These are phyloP conservation scores for Dothideomycetidae sp. DNA, from an alignment of 2,329 filamentous ascomycete species.

Conservation along the genomic window DNA sequence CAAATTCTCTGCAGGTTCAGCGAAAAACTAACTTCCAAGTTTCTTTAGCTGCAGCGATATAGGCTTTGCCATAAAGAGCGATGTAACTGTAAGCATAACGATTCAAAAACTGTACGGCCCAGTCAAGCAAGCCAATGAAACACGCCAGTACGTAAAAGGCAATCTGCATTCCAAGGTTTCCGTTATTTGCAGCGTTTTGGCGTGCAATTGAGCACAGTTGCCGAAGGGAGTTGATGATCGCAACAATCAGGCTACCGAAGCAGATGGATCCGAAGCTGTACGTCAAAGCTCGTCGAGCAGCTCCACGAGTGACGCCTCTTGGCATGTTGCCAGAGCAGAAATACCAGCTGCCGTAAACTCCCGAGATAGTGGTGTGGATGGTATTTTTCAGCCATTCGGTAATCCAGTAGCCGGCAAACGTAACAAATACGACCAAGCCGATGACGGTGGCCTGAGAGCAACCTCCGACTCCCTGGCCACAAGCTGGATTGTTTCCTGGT, in stretches of 20 bases:
- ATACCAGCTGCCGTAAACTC: conserved; percentile 89
- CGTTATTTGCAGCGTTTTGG: conserved; percentile 47
- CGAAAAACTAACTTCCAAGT: conserved; percentile 52
- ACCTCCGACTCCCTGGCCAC: conserved; percentile 38
- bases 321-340: conserved; percentile 60
- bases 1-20: conserved; percentile 3
- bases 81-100: conserved; percentile 81
- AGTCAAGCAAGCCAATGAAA: conserved; percentile 63
- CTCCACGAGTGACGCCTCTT: conserved; percentile 65
- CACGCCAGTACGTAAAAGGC: conserved; percentile 65
- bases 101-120: conserved; percentile 80
- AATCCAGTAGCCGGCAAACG: conserved; percentile 89
- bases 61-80: conserved; percentile 79
- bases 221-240: conserved; percentile 71
- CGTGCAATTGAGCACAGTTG: conserved; percentile 70
- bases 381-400: conserved; percentile 89
- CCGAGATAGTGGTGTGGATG: conserved; percentile 74
- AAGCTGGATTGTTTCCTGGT: conserved; percentile 47
- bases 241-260: conserved; percentile 71
- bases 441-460: conserved; percentile 69
- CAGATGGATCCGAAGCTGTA: conserved; percentile 89
- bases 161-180: conserved; percentile 53
- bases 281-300: conserved; percentile 66
- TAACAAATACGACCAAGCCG: conserved; percentile 71
- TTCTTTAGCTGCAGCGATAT: conserved; percentile 73